Percentiles rank a stretch among this genome's conserved stretches.
These are phyloP conservation scores for Alternaria ethzedia DNA, from an alignment of 2,329 filamentous ascomycete species.

Conservation along the genomic window DNA sequence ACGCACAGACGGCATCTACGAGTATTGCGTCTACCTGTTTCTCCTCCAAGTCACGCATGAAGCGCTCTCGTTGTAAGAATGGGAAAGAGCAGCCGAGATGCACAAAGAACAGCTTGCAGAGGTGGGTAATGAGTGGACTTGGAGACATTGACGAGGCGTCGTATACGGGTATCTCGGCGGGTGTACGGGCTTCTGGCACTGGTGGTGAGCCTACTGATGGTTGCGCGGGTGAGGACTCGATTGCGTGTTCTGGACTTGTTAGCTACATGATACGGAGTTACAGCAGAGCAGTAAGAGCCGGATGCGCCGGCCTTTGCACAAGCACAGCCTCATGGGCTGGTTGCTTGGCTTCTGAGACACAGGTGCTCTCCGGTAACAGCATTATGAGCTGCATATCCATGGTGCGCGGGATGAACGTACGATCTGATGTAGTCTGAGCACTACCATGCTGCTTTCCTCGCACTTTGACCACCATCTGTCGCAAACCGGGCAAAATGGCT, in stretches of 20 bases:
- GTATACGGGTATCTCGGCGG: conserved; percentile 68
- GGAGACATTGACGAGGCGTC: conserved; percentile 76
- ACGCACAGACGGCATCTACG: conserved; percentile 82
- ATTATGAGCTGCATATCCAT: neutral
- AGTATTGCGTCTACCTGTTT: conserved; percentile 84
- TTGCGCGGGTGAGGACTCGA: conserved; percentile 46
- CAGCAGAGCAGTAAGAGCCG: conserved; percentile 4
- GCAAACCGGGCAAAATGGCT: conserved; percentile 88
- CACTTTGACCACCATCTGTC: conserved; percentile 86
- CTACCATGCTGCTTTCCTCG: conserved; percentile 68
- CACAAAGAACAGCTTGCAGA: conserved; percentile 81
- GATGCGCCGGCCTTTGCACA: neutral
- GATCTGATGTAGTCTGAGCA: conserved; percentile 62
- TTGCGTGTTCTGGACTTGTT: conserved; percentile 23
- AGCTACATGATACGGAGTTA: neutral
- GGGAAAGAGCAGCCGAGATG: conserved; percentile 87
- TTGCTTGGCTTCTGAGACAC: neutral
- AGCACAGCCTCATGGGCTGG: neutral
- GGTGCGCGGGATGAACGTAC: conserved; percentile 21
- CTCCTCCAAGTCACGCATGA: conserved; percentile 76
- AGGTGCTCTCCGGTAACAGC: neutral
- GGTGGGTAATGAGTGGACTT: conserved; percentile 74
- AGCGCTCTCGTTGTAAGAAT: conserved; percentile 75
- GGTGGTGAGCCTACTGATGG: conserved; percentile 37
- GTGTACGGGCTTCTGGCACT: conserved; percentile 51